A percentile compares a stretch with the other conserved stretches of the same genome.
Conservation (phyloP, 2,329 filamentous ascomycete species). For the Pochonia chlamydosporia region DNA sequence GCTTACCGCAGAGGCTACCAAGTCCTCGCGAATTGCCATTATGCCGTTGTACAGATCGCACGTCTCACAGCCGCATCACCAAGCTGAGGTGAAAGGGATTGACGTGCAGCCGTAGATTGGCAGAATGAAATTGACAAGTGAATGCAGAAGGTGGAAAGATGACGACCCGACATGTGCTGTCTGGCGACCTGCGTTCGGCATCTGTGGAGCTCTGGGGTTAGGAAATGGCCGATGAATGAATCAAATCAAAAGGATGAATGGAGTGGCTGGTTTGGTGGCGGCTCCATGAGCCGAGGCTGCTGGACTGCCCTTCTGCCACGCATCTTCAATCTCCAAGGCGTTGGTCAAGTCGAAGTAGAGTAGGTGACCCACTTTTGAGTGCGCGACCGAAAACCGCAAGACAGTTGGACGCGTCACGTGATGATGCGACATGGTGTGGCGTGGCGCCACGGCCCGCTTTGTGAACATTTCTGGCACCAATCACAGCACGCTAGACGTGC, state of each 20-base stretch:
- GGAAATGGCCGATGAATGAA: neutral
- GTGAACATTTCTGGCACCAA: too few species aligned
- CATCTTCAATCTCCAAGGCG: too few species aligned
- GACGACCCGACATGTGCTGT: constrained; percentile 17
- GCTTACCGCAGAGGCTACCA: constrained; percentile 74
- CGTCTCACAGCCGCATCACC: constrained; percentile 19
- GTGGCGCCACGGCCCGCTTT: too few species aligned
- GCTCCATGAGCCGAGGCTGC: constrained; percentile 26
- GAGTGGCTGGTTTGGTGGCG: constrained; percentile 9
- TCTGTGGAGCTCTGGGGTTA: constrained; percentile 6
- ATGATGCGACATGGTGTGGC: too few species aligned
- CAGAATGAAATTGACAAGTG: neutral
- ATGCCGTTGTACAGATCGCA: constrained; percentile 14
- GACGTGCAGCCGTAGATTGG: neutral
- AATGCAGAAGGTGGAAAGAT: constrained; percentile 15
- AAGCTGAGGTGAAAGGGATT: constrained; percentile 8
- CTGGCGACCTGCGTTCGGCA: constrained; percentile 14
- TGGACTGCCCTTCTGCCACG: too few species aligned
- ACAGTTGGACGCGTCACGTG: too few species aligned
- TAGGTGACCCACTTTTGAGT: neutral
- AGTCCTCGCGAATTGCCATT: constrained; percentile 90
- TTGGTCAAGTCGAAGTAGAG: too few species aligned
- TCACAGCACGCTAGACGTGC: constrained; percentile 11
- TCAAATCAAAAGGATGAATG: constrained; percentile 1
- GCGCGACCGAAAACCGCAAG: too few species aligned